phyloP scores from a whole-genome alignment of 2,329 filamentous ascomycete species.

The Metarhizium humberi region DNA sequence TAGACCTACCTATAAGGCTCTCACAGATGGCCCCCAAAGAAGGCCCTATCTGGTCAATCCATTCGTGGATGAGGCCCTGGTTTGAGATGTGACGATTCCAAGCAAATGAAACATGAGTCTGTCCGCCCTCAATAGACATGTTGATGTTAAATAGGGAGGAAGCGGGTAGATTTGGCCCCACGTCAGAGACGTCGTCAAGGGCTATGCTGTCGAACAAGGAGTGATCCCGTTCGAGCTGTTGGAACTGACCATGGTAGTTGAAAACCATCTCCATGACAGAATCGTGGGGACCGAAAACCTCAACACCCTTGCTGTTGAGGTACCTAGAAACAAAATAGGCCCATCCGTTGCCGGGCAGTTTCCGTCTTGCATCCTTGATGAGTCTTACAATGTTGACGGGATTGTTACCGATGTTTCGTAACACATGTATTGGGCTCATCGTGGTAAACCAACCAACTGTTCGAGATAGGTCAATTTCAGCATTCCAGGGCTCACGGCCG shows the following conservation, averaged over 20 bases:
- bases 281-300: neutral
- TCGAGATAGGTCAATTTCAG: conserved; percentile 19
- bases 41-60: conserved; percentile 1
- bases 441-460: conserved; percentile 31
- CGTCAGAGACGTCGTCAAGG: conserved; percentile 2
- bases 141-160: conserved; percentile 3
- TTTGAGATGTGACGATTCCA: conserved; percentile 4
- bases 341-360: conserved; percentile 3
- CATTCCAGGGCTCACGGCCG: conserved; percentile 12
- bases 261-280: conserved; percentile 7
- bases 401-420: neutral
- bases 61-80: neutral
- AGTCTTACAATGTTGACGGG: neutral
- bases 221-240: conserved; percentile 10
- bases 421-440: conserved; percentile 17
- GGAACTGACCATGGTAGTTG: conserved; percentile 10
- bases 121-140: conserved; percentile 1
- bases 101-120: conserved; percentile 2
- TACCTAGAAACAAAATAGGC: conserved; percentile 1
- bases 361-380: neutral
- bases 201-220: conserved; percentile 7
- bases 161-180: conserved; percentile 1
- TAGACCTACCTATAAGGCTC: neutral
- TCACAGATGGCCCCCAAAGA: neutral
- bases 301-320: neutral